Evolutionary conservation across 2,329 filamentous ascomycete genomes (phyloP).

Genomic region (Pseudogymnoascus sp.): DNA sequence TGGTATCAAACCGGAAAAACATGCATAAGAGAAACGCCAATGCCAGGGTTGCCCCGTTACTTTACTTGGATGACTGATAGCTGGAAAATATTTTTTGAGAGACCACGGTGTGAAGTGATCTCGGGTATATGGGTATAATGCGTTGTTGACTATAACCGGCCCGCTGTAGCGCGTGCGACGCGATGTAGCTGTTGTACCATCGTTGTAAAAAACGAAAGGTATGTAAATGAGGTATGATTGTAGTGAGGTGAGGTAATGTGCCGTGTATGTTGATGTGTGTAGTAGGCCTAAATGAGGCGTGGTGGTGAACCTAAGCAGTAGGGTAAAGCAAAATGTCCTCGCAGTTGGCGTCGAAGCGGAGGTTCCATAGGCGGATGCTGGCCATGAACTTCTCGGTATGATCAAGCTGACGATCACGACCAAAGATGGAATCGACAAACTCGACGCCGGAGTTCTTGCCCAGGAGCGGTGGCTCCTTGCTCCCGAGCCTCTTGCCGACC

Average conservation of each 20-base stretch:
- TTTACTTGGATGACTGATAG: constrained; percentile 7
- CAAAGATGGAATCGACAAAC: constrained; percentile 94
- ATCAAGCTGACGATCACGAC: constrained; percentile 79
- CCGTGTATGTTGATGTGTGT: neutral
- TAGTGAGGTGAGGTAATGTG: constrained; percentile 2
- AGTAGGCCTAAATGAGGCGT: neutral
- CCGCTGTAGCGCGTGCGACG: neutral
- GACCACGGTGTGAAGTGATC: constrained; percentile 1
- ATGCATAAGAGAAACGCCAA: constrained; percentile 7
- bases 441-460: constrained; percentile 88
- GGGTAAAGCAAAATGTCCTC: constrained; percentile 62
- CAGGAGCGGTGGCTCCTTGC: constrained; percentile 50
- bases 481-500: constrained; percentile 62
- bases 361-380: constrained; percentile 76
- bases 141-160: constrained; percentile 5
- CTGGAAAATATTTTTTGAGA: constrained; percentile 8
- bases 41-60: constrained; percentile 6
- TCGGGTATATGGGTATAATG: constrained; percentile 8
- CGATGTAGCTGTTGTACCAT: constrained; percentile 1
- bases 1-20: constrained; percentile 4
- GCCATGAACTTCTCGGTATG: constrained; percentile 91
- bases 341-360: constrained; percentile 93
- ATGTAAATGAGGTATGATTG: neutral
- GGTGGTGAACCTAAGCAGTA: constrained; percentile 3
- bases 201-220: neutral